Conservation (phyloP, 2,329 filamentous ascomycete genomes). For the Cercospora brassicicola region DNA sequence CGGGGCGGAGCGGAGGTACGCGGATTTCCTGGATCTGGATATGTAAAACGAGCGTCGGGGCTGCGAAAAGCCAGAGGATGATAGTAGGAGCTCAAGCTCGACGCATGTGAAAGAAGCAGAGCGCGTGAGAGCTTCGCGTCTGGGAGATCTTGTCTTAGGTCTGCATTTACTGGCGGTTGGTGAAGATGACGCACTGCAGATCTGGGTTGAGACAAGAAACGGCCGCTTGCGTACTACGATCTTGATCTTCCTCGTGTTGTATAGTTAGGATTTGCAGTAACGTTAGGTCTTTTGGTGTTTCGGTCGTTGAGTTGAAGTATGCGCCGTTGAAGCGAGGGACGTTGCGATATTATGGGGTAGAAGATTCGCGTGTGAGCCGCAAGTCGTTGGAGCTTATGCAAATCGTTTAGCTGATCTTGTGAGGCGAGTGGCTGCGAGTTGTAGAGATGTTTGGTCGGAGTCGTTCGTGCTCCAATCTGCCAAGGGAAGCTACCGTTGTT, state of each 20-base stretch:
- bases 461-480: neutral
- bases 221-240: neutral
- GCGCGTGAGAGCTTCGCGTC: neutral
- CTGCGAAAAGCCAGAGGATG: neutral
- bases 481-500: conserved; percentile 5
- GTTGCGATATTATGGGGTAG: neutral
- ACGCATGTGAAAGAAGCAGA: neutral
- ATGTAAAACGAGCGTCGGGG: neutral
- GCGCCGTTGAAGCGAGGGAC: neutral
- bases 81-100: neutral
- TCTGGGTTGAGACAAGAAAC: neutral
- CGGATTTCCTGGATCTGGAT: neutral
- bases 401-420: neutral
- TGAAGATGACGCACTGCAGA: neutral
- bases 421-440: neutral
- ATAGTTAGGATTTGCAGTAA: neutral
- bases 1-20: neutral
- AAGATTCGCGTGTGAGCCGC: neutral
- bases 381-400: neutral
- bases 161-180: neutral
- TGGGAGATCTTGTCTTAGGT: neutral
- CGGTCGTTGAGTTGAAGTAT: neutral
- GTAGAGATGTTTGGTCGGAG: neutral
- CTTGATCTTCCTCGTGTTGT: neutral
- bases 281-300: neutral